Evolutionary conservation across 2,329 filamentous ascomycete genomes (phyloP).

Genomic region (Fusarium tanahbumbuense): DNA sequence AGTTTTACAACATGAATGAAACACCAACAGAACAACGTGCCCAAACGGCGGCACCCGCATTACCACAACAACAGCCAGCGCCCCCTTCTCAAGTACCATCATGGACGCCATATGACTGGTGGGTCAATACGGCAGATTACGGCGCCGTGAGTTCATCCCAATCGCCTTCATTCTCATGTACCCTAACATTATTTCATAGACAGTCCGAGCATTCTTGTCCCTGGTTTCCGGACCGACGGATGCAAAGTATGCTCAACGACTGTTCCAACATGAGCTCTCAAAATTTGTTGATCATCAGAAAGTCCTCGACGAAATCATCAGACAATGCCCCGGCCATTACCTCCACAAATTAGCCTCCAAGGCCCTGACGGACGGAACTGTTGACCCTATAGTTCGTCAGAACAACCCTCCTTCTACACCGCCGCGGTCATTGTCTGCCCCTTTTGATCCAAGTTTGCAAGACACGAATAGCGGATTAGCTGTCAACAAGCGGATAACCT

Average conservation of each 20-base stretch:
- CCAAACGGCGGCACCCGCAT: background rate
- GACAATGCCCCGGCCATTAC: background rate
- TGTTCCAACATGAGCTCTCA: background rate
- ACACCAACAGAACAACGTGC: background rate
- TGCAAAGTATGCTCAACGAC: background rate
- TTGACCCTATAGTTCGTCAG: too few species aligned
- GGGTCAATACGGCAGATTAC: background rate
- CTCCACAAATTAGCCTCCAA: background rate
- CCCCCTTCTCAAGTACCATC: background rate
- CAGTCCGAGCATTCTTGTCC: background rate
- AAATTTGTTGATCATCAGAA: background rate
- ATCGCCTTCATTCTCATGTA: background rate
- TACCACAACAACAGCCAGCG: background rate
- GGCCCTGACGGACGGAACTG: too few species aligned
- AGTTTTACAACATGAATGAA: background rate
- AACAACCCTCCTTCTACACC: background rate
- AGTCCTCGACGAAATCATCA: background rate
- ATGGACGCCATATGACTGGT: background rate
- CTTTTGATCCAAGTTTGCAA: background rate
- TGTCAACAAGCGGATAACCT: background rate
- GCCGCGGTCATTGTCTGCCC: background rate
- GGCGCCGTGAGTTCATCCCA: background rate
- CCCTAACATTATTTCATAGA: background rate
- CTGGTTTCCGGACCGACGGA: background rate
- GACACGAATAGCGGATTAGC: background rate